Evolutionary conservation across 208 protist species (phyloP), one percentile per base, ranked within the genome.

Genomic region (Leishmania arabica): DNA sequence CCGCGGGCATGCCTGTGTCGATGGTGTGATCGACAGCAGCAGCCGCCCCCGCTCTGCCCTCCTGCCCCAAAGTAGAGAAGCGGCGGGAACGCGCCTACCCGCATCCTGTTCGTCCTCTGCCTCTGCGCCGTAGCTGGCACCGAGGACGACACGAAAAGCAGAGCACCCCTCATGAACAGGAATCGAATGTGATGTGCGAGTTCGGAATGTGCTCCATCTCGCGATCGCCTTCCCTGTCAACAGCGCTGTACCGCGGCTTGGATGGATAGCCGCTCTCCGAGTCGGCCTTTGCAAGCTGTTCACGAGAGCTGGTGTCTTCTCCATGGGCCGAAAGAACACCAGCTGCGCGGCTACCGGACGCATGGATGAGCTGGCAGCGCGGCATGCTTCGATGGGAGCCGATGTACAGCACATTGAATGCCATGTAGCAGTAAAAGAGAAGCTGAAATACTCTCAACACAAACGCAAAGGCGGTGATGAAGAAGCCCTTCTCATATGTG

Each of bases 321-420:
- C 3, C 72, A 27, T 15, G 19, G 34, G 49, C 64, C 7, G 51
- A 15, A 21, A 76, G 72, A 5, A 3, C 19, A 62, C 17, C 51
- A 13, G 17, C 72, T 42, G 13, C 34, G 47, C 72, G 51, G 8
- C 34, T 31, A 19, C 34, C 9, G 19, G 27, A 15, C 31, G 65
- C 2, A 34, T 40, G 53, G 24, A 77, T 3, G 24, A 77, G 74
- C 56, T 77, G 53, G 74, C 74, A 77, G 21, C 34, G 74, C 34
- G 74, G 53, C 49, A 65, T 45, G 34, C 40, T 2, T 4, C 56
- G 34, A 51, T 7, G 2, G 11, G 3, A 19, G 9, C 37, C 8
- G 40, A 49, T 31, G 40, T 9, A 53, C 34, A 77, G 31, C 56
- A 62, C 19, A 13, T n/a, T 19, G 27, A 34, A 68, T 34, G 47